These are phyloP conservation scores for Mrakiaceae sp. DNA, from an alignment of 1,284 basidiomycete genomes.

Conservation along the genomic window DNA sequence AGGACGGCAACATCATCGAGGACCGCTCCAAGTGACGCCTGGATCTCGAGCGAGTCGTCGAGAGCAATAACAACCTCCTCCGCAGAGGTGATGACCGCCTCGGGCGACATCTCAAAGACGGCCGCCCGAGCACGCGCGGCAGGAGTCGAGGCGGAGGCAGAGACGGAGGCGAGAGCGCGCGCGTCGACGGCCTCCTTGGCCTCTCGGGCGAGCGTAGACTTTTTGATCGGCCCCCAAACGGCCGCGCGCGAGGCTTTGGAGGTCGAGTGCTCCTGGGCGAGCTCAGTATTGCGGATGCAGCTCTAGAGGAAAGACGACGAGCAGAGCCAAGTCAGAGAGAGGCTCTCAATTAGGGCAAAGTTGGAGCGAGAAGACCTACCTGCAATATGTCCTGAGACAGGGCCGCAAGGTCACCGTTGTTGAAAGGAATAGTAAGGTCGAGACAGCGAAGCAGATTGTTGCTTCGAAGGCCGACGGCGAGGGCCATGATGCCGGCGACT, in stretches of 20 bases:
- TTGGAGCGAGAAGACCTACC: constrained; percentile 1
- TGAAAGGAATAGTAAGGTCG: constrained; percentile 83
- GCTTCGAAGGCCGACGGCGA: constrained; percentile 67
- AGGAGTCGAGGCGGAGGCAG: constrained; percentile 26
- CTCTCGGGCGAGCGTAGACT: constrained; percentile 34
- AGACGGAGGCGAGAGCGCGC: constrained; percentile 28
- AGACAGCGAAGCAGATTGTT: constrained; percentile 82
- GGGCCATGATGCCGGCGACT: constrained; percentile 82
- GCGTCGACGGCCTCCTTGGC: constrained; percentile 34
- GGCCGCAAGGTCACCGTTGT: constrained; percentile 71
- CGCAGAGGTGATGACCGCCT: constrained; percentile 45
- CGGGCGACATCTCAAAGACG: constrained; percentile 39
- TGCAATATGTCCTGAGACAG: constrained; percentile 38
- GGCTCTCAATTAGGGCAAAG: too few relatives aligned
- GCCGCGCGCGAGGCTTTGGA: constrained; percentile 26
- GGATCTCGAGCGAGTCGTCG: constrained; percentile 25
- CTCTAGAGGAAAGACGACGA: constrained; percentile 44
- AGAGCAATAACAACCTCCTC: constrained; percentile 37
- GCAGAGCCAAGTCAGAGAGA: background rate
- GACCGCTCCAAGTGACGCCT: constrained; percentile 32
- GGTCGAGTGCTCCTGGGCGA: constrained; percentile 27
- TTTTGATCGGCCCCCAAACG: constrained; percentile 40
- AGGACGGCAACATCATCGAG: constrained; percentile 31
- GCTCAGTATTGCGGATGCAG: constrained; percentile 82
- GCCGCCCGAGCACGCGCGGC: constrained; percentile 31